Evolutionary conservation across 2,329 filamentous ascomycete genomes (phyloP).

Genomic region (Elsinoe fawcettii): DNA sequence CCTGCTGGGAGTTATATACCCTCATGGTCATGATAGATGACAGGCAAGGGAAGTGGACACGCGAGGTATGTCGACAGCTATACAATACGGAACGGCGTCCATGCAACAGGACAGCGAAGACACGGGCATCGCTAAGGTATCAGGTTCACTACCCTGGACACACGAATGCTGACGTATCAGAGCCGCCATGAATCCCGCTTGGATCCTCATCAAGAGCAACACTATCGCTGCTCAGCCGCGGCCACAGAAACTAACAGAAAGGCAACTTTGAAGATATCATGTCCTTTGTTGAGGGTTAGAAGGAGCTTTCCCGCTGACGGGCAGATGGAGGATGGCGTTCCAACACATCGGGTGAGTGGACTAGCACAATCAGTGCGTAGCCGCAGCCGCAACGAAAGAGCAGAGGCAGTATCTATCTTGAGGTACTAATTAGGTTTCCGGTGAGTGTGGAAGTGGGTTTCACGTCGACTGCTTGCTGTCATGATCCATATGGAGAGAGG

Average conservation of each 20-base stretch:
- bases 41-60: background rate
- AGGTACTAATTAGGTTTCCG: too few relatives aligned
- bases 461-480: too few relatives aligned
- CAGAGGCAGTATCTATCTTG: background rate
- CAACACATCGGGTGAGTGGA: background rate
- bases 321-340: too few relatives aligned
- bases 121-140: background rate
- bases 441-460: too few relatives aligned
- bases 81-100: background rate
- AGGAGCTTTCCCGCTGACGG: too few relatives aligned
- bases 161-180: background rate
- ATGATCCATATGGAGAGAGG: too few relatives aligned
- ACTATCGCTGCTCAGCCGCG: background rate
- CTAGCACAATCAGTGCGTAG: background rate
- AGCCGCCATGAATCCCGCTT: background rate
- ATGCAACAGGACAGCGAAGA: background rate
- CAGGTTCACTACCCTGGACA: background rate
- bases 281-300: background rate
- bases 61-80: background rate
- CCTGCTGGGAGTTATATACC: background rate
- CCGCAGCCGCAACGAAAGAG: background rate
- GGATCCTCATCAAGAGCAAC: background rate
- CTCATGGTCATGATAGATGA: background rate
- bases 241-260: background rate
- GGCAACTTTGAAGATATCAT: background rate